phyloP scores from a whole-genome alignment of 352 stramenopile genomes.

The Phytophthora cactorum region DNA sequence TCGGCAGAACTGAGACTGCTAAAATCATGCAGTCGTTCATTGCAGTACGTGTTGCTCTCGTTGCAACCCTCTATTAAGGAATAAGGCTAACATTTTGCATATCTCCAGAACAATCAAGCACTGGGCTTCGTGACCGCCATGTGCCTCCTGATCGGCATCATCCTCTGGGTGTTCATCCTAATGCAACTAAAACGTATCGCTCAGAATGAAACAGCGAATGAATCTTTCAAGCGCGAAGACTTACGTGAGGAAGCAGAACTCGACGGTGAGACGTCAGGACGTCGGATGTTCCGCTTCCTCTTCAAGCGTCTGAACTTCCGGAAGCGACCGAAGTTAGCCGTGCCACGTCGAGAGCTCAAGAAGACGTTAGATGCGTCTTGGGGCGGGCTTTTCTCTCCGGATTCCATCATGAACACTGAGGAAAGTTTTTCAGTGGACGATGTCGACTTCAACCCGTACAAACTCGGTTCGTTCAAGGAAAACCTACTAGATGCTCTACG shows the following conservation, averaged over 20 bases:
- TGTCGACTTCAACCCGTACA: conserved; percentile 84
- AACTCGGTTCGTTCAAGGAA: conserved; percentile 56
- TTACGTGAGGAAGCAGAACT: conserved; percentile 64
- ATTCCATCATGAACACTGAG: conserved; percentile 79
- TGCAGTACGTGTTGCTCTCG: conserved; percentile 34
- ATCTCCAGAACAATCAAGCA: conserved; percentile 59
- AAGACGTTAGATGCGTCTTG: conserved; percentile 75
- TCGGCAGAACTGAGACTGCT: conserved; percentile 35
- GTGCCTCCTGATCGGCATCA: conserved; percentile 59
- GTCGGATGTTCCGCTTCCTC: conserved; percentile 53
- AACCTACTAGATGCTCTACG: conserved; percentile 73
- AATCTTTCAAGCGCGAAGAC: conserved; percentile 85
- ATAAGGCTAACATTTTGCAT: conserved; percentile 8
- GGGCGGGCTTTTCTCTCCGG: conserved; percentile 74
- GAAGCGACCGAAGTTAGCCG: conserved; percentile 28
- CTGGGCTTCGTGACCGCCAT: conserved; percentile 76
- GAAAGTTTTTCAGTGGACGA: conserved; percentile 72
- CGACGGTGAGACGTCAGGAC: conserved; percentile 47
- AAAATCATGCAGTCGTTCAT: conserved; percentile 64
- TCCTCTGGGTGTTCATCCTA: conserved; percentile 77
- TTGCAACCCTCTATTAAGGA: not conserved
- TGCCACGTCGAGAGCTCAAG: conserved; percentile 46
- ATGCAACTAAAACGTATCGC: conserved; percentile 78
- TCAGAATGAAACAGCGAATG: conserved; percentile 78
- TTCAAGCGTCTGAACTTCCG: conserved; percentile 49